phyloP scores from a whole-genome alignment of 2,329 filamentous ascomycete genomes.

The Myrmaecium sp. region DNA sequence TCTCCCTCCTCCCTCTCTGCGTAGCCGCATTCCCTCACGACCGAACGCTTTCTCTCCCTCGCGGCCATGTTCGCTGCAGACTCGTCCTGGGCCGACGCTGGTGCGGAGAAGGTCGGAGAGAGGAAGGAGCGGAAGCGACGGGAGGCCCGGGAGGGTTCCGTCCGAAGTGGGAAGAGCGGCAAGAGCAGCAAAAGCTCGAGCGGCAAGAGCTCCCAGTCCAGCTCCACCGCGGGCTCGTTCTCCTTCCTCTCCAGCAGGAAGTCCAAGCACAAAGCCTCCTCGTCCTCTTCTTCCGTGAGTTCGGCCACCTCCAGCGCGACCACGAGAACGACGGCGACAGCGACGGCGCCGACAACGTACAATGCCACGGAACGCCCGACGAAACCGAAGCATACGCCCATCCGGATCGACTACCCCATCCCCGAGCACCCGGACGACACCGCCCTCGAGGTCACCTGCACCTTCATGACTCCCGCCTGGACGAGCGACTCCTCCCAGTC shows the following conservation, averaged over 20 bases:
- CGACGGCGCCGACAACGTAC: too few relatives aligned
- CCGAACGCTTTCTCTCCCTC: neutral
- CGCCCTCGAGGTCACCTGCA: too few relatives aligned
- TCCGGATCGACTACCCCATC: too few relatives aligned
- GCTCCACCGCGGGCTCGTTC: slow-evolving; percentile 1
- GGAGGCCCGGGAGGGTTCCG: slow-evolving; percentile 7
- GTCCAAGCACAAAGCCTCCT: slow-evolving; percentile 1
- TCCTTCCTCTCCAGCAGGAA: slow-evolving; percentile 4
- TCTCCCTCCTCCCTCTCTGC: too few relatives aligned
- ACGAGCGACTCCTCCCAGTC: too few relatives aligned
- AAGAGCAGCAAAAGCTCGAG: slow-evolving; percentile 1
- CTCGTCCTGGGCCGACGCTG: slow-evolving; percentile 18
- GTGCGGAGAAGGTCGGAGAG: slow-evolving; percentile 20
- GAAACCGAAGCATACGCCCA: too few relatives aligned
- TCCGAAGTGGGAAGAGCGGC: neutral
- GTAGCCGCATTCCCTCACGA: neutral
- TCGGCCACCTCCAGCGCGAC: too few relatives aligned
- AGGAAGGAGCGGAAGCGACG: slow-evolving; percentile 16
- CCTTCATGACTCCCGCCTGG: too few relatives aligned
- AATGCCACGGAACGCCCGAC: too few relatives aligned
- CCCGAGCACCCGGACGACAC: too few relatives aligned
- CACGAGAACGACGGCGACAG: too few relatives aligned
- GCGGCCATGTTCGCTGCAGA: slow-evolving; percentile 22
- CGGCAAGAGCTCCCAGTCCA: slow-evolving; percentile 1
- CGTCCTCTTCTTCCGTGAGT: slow-evolving; percentile 1